phyloP scores from a whole-genome alignment of 345 rosid genomes.

The Lagerstroemia speciosa region DNA sequence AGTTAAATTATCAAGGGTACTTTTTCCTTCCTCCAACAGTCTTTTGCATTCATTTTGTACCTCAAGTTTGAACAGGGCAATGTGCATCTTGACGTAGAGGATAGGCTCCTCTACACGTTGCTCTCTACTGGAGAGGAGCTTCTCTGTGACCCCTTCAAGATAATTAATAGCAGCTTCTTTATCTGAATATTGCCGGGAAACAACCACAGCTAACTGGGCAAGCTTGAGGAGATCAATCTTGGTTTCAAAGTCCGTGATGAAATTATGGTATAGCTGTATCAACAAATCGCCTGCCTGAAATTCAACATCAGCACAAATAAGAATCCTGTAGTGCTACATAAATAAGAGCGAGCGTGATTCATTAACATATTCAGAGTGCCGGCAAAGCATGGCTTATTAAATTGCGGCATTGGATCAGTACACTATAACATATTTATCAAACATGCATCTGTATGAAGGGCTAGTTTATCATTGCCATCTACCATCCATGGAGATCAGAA shows the following conservation, averaged over 20 bases:
- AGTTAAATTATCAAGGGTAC: conserved; percentile 80
- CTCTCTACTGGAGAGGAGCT: conserved; percentile 69
- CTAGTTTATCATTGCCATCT: background rate
- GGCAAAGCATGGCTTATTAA: background rate
- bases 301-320: background rate
- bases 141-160: conserved; percentile 82
- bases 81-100: conserved; percentile 79
- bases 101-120: conserved; percentile 75
- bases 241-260: conserved; percentile 94
- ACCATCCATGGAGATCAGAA: background rate
- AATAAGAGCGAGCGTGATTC: background rate
- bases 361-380: background rate
- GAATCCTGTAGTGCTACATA: too few species aligned
- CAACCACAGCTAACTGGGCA: conserved; percentile 88
- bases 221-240: conserved; percentile 97
- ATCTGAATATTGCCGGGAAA: conserved; percentile 84
- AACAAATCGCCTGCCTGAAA: conserved; percentile 88
- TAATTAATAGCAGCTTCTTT: conserved; percentile 84
- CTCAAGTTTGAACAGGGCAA: conserved; percentile 80
- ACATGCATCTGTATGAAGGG: too few species aligned
- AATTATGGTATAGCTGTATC: conserved; percentile 83
- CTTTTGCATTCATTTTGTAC: conserved; percentile 86
- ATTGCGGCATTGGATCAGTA: background rate
- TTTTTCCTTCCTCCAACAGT: conserved; percentile 84
- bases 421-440: too few species aligned